phyloP scores from a whole-genome alignment of 805 yeast species.

The Danielozyma ontarioensis region DNA sequence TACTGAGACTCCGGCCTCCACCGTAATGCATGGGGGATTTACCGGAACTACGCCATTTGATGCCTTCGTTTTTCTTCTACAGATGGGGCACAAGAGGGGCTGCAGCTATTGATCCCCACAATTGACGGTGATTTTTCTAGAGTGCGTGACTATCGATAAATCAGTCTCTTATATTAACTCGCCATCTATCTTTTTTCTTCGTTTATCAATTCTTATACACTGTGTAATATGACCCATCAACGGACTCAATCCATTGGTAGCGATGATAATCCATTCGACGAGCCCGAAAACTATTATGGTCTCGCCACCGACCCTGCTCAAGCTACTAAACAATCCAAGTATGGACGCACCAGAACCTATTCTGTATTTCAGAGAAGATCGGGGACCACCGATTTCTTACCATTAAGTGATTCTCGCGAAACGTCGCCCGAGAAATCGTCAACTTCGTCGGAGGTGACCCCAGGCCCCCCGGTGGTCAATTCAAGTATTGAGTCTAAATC shows the following conservation, averaged over 20 bases:
- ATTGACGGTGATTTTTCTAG: too few species aligned
- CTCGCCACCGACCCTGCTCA: slow-evolving; percentile 53
- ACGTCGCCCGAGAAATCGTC: background rate
- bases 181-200: too few species aligned
- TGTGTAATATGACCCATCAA: slow-evolving; percentile 14
- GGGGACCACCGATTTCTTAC: slow-evolving; percentile 1
- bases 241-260: slow-evolving; percentile 33
- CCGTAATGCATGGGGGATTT: too few species aligned
- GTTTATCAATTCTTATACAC: too few species aligned
- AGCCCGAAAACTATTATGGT: slow-evolving; percentile 69
- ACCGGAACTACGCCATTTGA: too few species aligned
- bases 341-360: slow-evolving; percentile 55
- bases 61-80: too few species aligned
- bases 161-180: too few species aligned
- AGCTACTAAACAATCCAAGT: slow-evolving; percentile 32
- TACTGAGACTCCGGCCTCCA: too few species aligned
- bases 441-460: background rate
- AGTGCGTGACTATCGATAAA: too few species aligned
- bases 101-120: too few species aligned
- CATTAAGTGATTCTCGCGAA: slow-evolving; percentile 1
- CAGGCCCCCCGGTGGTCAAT: slow-evolving; percentile 1
- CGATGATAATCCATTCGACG: slow-evolving; percentile 63
- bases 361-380: slow-evolving; percentile 30
- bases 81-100: too few species aligned
- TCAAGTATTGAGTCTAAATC: background rate